Evolutionary conservation across 2,329 filamentous ascomycete species (phyloP).

Genomic region (Chaetomiaceae sp.): DNA sequence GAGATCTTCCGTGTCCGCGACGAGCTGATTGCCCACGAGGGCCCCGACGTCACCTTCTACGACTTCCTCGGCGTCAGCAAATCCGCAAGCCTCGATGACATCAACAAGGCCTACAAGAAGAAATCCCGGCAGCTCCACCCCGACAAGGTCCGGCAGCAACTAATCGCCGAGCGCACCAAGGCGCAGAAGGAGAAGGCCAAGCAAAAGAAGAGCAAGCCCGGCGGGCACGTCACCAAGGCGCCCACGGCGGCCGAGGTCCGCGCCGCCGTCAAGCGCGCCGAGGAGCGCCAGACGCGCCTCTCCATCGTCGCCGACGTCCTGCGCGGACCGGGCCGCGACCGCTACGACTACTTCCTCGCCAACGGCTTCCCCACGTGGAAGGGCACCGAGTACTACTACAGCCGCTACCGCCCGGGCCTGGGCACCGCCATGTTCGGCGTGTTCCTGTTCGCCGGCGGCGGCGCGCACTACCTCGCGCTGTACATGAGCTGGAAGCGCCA

Average conservation of each 20-base stretch:
- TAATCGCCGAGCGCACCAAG: slow-evolving; percentile 65
- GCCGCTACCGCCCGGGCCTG: slow-evolving; percentile 83
- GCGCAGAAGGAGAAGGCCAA: slow-evolving; percentile 49
- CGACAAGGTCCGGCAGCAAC: slow-evolving; percentile 88
- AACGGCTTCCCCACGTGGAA: slow-evolving; percentile 97
- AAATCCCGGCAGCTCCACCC: slow-evolving; percentile 80
- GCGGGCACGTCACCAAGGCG: slow-evolving; percentile 63
- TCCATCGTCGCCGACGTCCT: slow-evolving; percentile 83
- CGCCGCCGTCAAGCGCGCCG: slow-evolving; percentile 73
- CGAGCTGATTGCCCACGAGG: slow-evolving; percentile 73
- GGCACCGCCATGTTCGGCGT: slow-evolving; percentile 78
- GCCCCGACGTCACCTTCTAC: slow-evolving; percentile 83
- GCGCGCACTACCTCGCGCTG: slow-evolving; percentile 79
- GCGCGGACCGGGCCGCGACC: slow-evolving; percentile 70
- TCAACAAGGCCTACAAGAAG: slow-evolving; percentile 92
- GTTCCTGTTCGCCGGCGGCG: slow-evolving; percentile 78
- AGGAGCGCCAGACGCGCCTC: slow-evolving; percentile 77
- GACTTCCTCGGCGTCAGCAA: slow-evolving; percentile 77
- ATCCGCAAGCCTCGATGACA: slow-evolving; percentile 74
- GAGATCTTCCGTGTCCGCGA: slow-evolving; percentile 96
- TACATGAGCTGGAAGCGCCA: slow-evolving; percentile 86
- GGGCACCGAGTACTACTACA: slow-evolving; percentile 98
- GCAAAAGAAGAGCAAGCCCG: slow-evolving; percentile 52
- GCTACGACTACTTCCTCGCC: slow-evolving; percentile 89
- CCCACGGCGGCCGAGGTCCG: slow-evolving; percentile 72